Percentiles rank a stretch among this genome's conserved stretches.
Conservation (phyloP, 1,284 basidiomycete genomes). For the Coriolopsis trogii region DNA sequence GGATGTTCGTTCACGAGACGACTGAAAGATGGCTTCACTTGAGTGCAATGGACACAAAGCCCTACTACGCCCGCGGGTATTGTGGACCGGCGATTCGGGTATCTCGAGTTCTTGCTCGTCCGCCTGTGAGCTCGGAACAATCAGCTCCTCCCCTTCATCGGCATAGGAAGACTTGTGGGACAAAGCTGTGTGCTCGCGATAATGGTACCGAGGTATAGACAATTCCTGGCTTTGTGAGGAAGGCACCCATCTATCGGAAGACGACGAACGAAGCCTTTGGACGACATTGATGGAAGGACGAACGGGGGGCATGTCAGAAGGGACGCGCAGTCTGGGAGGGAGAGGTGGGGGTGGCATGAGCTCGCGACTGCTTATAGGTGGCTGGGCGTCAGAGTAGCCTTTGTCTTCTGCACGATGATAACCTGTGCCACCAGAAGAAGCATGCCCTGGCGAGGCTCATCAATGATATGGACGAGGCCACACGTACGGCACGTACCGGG, state of each 20-base stretch:
- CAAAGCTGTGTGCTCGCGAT: background rate
- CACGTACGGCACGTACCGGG: too few species aligned
- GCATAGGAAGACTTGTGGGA: background rate
- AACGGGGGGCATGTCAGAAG: background rate
- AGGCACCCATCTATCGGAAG: conserved; percentile 22
- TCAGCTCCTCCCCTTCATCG: background rate
- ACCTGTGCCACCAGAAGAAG: background rate
- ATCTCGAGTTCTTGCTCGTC: conserved; percentile 26
- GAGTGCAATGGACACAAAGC: too few species aligned
- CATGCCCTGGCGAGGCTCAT: background rate
- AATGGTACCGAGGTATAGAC: conserved; percentile 5
- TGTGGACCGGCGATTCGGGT: too few species aligned
- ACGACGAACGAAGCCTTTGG: background rate
- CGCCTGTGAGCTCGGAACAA: conserved; percentile 31
- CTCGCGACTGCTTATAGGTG: background rate
- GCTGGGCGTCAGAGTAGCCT: background rate
- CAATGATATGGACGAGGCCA: background rate
- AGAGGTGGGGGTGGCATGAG: conserved; percentile 16
- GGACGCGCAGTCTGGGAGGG: conserved; percentile 8
- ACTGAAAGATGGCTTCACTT: too few species aligned
- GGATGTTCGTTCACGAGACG: too few species aligned
- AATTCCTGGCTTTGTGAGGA: conserved; percentile 31
- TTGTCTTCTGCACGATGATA: conserved; percentile 7
- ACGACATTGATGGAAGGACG: background rate
- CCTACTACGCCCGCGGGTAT: too few species aligned